Evolutionary conservation across 352 stramenopile species (phyloP).

Genomic region (Phytopythium cucurbitacearum): DNA sequence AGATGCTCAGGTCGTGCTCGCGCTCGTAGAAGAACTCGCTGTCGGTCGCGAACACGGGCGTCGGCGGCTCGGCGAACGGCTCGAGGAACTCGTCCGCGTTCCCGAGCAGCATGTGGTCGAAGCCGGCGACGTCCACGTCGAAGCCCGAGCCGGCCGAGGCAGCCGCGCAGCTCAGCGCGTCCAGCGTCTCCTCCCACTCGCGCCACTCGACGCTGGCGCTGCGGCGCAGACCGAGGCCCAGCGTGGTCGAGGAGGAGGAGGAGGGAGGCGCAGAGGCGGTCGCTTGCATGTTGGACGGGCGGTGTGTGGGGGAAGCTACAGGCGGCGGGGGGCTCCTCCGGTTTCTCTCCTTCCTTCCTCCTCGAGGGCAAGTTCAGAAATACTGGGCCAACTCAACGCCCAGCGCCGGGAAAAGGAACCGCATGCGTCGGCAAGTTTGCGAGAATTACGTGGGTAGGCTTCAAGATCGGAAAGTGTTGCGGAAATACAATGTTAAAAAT

Average conservation of each 20-base stretch:
- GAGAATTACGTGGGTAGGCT: background rate
- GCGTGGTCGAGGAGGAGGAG: constrained; percentile 7
- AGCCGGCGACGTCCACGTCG: constrained; percentile 49
- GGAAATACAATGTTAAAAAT: too few species aligned
- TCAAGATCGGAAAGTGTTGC: constrained; percentile 1
- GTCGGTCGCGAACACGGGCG: constrained; percentile 19
- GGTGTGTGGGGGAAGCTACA: background rate
- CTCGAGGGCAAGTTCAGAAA: constrained; percentile 16
- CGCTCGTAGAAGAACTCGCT: constrained; percentile 18
- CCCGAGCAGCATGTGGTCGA: constrained; percentile 60
- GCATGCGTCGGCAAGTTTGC: background rate
- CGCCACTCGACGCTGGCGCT: constrained; percentile 33
- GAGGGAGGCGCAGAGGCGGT: constrained; percentile 15
- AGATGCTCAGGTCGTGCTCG: constrained; percentile 22
- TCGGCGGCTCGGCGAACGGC: constrained; percentile 28
- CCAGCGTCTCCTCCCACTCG: constrained; percentile 35
- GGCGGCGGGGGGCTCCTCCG: background rate
- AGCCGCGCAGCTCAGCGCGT: constrained; percentile 16
- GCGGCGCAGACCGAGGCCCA: constrained; percentile 10
- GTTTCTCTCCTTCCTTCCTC: constrained; percentile 2
- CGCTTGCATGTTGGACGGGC: constrained; percentile 7
- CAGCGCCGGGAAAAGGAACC: too few species aligned
- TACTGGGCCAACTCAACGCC: background rate
- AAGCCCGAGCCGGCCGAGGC: constrained; percentile 13
- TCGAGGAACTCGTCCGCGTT: constrained; percentile 62